Evolutionary conservation across 768 basidiomycete species (phyloP).

Genomic region (Hydnomerulius pinastri): DNA sequence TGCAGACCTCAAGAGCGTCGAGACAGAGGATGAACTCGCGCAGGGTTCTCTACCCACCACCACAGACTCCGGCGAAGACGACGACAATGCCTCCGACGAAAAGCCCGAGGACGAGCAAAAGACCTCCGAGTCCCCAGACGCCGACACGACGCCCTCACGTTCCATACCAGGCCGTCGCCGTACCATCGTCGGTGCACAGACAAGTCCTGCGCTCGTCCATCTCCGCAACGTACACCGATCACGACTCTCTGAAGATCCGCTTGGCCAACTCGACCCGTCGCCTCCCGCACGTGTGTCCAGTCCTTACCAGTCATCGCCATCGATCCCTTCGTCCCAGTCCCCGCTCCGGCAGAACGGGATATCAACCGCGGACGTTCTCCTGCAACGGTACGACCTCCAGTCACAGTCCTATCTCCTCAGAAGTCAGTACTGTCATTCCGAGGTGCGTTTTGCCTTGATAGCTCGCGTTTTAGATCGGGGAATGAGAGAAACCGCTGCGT

Average conservation of each 20-base stretch:
- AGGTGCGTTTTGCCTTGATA: conserved; percentile 49
- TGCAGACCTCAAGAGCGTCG: conserved; percentile 48
- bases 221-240: conserved; percentile 53
- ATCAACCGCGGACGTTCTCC: conserved; percentile 53
- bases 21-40: conserved; percentile 44
- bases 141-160: conserved; percentile 9
- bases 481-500: too few species aligned
- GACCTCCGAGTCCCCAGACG: conserved; percentile 19
- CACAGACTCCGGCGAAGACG: conserved; percentile 35
- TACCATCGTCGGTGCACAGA: conserved; percentile 67
- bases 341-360: conserved; percentile 46
- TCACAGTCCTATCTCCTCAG: conserved; percentile 75
- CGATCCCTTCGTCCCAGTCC: conserved; percentile 52
- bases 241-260: conserved; percentile 69
- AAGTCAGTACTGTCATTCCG: conserved; percentile 86
- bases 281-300: conserved; percentile 37
- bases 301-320: conserved; percentile 74
- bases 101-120: conserved; percentile 36
- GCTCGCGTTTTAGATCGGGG: neutral
- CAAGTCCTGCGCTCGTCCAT: conserved; percentile 71
- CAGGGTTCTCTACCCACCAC: conserved; percentile 22
- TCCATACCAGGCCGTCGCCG: conserved; percentile 38
- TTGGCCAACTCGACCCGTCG: conserved; percentile 62
- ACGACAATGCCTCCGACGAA: conserved; percentile 47
- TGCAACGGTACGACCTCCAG: conserved; percentile 66